These are phyloP conservation scores for Dendrocalamus latiflorus DNA, from an alignment of 202 grass and related monocot species.

Conservation along the genomic window DNA sequence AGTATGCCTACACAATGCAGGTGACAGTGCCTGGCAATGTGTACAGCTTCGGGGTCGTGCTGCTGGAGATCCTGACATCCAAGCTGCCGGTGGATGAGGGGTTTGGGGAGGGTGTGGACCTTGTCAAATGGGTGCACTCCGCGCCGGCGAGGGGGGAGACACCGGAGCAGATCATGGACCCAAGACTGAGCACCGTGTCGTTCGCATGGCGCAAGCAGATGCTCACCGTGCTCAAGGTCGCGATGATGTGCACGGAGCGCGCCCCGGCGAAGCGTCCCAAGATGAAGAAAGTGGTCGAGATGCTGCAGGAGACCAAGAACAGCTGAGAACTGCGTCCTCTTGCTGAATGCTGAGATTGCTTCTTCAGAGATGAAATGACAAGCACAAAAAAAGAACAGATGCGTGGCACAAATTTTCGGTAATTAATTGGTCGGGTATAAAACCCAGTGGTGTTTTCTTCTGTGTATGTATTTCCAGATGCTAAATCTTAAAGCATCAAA, in stretches of 20 bases:
- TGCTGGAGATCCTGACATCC: conserved; percentile 74
- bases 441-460: not conserved
- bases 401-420: not conserved
- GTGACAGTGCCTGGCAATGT: conserved; percentile 82
- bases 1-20: conserved; percentile 99
- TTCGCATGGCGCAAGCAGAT: conserved; percentile 92
- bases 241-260: conserved; percentile 71
- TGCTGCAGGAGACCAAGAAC: conserved; percentile 73
- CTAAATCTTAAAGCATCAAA: conserved; percentile 1
- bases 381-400: not conserved
- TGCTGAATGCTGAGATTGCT: conserved; percentile 3
- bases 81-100: conserved; percentile 68
- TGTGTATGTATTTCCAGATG: conserved; percentile 15
- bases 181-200: conserved; percentile 68
- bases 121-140: conserved; percentile 87
- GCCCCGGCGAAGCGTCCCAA: conserved; percentile 66
- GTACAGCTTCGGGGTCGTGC: conserved; percentile 83
- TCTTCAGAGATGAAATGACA: not conserved
- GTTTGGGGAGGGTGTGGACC: conserved; percentile 80
- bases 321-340: conserved; percentile 23
- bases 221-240: conserved; percentile 75
- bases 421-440: not conserved
- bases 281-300: conserved; percentile 90
- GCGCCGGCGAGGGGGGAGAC: conserved; percentile 62
- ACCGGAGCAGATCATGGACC: conserved; percentile 96